Evolutionary conservation across 202 grass and related monocot species (phyloP).

Genomic region (Elaeis oleifera): DNA sequence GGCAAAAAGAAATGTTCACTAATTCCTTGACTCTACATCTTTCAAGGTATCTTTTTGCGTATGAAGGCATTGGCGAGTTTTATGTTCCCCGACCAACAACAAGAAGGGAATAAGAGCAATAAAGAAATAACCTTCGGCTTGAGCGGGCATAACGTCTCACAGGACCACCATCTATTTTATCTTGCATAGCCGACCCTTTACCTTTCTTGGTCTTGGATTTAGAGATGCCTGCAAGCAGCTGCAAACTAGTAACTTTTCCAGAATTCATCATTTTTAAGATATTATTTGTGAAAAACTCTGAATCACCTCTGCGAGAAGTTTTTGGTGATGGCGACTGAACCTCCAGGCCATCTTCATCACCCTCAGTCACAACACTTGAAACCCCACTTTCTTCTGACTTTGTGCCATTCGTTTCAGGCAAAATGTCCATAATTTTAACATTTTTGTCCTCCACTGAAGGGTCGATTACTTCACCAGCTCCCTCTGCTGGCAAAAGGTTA

Average conservation of each 20-base stretch:
- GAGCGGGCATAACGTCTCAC: constrained; percentile 31
- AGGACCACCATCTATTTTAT: constrained; percentile 29
- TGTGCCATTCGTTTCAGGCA: constrained; percentile 29
- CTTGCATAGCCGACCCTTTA: constrained; percentile 30
- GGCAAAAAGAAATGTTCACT: too few relatives aligned
- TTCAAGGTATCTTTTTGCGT: too few relatives aligned
- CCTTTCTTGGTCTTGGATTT: constrained; percentile 38
- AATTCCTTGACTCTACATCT: too few relatives aligned
- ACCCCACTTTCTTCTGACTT: constrained; percentile 30
- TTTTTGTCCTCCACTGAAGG: constrained; percentile 34
- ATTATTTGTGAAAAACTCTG: not conserved
- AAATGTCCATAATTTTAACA: constrained; percentile 26
- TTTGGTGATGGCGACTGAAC: constrained; percentile 33
- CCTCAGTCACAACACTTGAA: constrained; percentile 25
- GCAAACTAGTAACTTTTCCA: constrained; percentile 8
- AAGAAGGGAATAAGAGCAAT: not conserved
- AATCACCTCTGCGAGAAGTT: constrained; percentile 43
- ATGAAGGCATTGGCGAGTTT: too few relatives aligned
- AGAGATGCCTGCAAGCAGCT: constrained; percentile 27
- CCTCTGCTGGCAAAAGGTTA: not conserved
- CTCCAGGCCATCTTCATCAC: constrained; percentile 36
- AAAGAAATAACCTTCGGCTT: constrained; percentile 43
- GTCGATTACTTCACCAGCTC: constrained; percentile 56
- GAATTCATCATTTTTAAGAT: not conserved
- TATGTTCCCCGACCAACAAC: too few relatives aligned